Percentiles rank a stretch among this genome's conserved stretches.
Conservation (phyloP, 2,329 filamentous ascomycete genomes). For the Arthrobotrys entomopaga region DNA sequence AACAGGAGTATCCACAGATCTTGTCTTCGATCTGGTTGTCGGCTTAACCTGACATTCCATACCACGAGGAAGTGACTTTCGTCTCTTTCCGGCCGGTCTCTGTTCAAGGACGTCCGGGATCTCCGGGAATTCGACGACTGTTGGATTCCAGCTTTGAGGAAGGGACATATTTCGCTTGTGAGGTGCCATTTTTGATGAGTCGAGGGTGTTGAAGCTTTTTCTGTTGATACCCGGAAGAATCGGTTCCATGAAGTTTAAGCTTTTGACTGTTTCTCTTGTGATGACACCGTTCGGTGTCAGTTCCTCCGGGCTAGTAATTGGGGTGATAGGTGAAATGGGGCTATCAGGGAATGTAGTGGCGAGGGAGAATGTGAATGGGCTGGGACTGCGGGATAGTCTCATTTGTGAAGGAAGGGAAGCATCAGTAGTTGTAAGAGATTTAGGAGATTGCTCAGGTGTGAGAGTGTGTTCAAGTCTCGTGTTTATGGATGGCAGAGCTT, state of each 20-base stretch:
- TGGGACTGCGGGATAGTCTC: slow-evolving; percentile 43
- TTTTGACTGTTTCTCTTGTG: slow-evolving; percentile 30
- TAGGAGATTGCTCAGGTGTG: slow-evolving; percentile 51
- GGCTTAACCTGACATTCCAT: slow-evolving; percentile 32
- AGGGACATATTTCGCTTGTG: slow-evolving; percentile 44
- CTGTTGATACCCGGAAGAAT: neutral
- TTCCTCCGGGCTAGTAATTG: slow-evolving; percentile 51
- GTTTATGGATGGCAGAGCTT: slow-evolving; percentile 45
- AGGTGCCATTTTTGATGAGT: slow-evolving; percentile 5
- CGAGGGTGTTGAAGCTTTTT: slow-evolving; percentile 11
- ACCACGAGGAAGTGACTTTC: slow-evolving; percentile 21
- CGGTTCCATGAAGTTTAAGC: slow-evolving; percentile 4
- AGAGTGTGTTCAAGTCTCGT: slow-evolving; percentile 52
- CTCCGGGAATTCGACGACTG: neutral
- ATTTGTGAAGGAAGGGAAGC: slow-evolving; percentile 27
- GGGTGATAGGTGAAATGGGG: slow-evolving; percentile 42
- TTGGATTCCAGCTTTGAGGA: slow-evolving; percentile 33
- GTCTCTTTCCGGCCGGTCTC: slow-evolving; percentile 13
- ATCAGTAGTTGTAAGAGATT: slow-evolving; percentile 33
- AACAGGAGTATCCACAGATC: slow-evolving; percentile 29
- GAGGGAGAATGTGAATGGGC: slow-evolving; percentile 46
- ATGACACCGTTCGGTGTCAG: slow-evolving; percentile 26
- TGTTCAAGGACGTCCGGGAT: slow-evolving; percentile 4
- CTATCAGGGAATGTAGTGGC: slow-evolving; percentile 46
- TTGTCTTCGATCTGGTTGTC: slow-evolving; percentile 22